phyloP scores from a whole-genome alignment of 495 filamentous ascomycete species.

The Penicillium bialowiezense region DNA sequence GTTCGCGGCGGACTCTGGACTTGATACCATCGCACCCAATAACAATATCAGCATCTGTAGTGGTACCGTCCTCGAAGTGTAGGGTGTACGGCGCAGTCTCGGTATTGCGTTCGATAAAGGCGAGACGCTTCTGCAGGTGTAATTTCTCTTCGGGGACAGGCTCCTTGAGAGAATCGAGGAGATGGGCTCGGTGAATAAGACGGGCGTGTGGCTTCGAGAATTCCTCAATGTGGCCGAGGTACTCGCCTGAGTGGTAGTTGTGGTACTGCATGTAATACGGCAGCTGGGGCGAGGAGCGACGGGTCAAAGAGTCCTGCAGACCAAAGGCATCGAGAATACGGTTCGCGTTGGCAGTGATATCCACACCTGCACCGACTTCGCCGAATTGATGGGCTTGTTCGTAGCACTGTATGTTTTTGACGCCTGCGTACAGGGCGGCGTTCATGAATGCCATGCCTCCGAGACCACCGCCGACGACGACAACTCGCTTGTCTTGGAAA shows the following conservation, averaged over 20 bases:
- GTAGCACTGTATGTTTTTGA: conserved; percentile 50
- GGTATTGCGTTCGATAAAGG: conserved; percentile 18
- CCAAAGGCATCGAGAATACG: conserved; percentile 27
- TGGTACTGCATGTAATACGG: conserved; percentile 32
- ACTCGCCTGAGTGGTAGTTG: conserved; percentile 24
- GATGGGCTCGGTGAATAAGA: conserved; percentile 34
- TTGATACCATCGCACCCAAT: conserved; percentile 63
- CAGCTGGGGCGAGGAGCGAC: conserved; percentile 21
- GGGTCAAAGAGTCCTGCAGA: conserved; percentile 24
- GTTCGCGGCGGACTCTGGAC: conserved; percentile 44
- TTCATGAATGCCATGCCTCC: conserved; percentile 46
- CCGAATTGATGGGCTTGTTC: conserved; percentile 48
- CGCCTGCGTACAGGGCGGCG: conserved; percentile 47
- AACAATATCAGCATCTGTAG: conserved; percentile 44
- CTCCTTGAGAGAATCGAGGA: conserved; percentile 34
- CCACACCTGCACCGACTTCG: conserved; percentile 58
- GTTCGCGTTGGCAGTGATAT: conserved; percentile 33
- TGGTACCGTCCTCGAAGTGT: conserved; percentile 47
- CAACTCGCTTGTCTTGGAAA: conserved; percentile 37
- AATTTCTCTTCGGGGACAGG: conserved; percentile 19
- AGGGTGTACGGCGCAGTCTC: conserved; percentile 19
- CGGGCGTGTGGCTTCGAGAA: conserved; percentile 28
- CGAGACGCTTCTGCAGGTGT: conserved; percentile 21
- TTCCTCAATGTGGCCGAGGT: conserved; percentile 30
- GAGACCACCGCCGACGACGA: conserved; percentile 57